Conservation (phyloP, 2,329 filamentous ascomycete genomes). For the Alternaria atra region DNA sequence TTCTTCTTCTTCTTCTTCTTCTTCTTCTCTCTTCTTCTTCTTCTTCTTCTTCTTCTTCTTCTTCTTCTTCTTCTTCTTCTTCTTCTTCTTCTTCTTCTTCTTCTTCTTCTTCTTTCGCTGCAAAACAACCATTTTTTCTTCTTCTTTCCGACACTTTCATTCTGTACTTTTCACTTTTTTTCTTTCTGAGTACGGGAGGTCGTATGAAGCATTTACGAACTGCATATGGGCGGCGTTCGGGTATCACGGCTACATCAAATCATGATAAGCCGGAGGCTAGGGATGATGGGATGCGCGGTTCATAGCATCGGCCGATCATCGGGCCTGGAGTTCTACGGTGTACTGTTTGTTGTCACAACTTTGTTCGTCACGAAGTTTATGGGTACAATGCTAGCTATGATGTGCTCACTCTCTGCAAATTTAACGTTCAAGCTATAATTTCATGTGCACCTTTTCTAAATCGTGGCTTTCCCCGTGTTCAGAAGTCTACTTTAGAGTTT, state of each 20-base stretch:
- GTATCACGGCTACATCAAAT: constrained; percentile 7
- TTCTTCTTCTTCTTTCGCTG: neutral
- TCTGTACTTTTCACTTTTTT: constrained; percentile 6
- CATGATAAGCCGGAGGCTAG: constrained; percentile 2
- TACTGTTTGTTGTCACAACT: neutral
- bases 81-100: neutral
- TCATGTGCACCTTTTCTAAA: neutral
- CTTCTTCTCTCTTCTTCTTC: neutral
- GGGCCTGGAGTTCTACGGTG: constrained; percentile 9
- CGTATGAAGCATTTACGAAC: constrained; percentile 33
- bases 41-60: neutral
- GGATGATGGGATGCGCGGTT: neutral
- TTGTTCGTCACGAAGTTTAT: neutral
- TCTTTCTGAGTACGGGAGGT: constrained; percentile 4
- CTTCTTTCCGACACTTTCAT: neutral
- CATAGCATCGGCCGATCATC: constrained; percentile 8
- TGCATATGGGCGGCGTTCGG: constrained; percentile 42
- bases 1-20: neutral
- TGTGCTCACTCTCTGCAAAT: neutral
- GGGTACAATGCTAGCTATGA: neutral
- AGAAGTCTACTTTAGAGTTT: constrained; percentile 18
- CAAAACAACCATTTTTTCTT: neutral
- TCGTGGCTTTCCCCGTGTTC: neutral
- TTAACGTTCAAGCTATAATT: neutral
- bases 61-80: neutral